Percentiles rank a stretch among this genome's conserved stretches.
phyloP scores from a whole-genome alignment of 129 eudicot species.

The Logfia minima region DNA sequence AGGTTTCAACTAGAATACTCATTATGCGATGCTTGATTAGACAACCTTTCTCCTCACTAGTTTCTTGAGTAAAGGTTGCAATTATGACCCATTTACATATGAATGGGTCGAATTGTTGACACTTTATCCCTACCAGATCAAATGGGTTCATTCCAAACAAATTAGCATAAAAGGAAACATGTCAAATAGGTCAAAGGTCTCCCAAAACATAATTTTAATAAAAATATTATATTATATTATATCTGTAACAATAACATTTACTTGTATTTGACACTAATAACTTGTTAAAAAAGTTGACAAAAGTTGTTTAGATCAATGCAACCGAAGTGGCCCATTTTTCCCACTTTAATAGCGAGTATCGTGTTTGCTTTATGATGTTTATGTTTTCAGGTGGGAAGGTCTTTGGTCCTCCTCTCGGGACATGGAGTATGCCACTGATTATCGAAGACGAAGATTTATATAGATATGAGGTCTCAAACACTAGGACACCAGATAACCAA shows the following conservation, averaged over 20 bases:
- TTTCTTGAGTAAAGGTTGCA: background rate
- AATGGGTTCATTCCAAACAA: background rate
- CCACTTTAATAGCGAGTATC: background rate
- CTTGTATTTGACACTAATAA: background rate
- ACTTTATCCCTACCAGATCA: background rate
- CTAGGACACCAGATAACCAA: constrained; percentile 19
- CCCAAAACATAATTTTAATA: background rate
- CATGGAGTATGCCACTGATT: constrained; percentile 79
- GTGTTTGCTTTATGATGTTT: constrained; percentile 9
- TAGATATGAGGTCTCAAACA: constrained; percentile 38
- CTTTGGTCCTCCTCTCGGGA: constrained; percentile 76
- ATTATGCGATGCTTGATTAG: background rate
- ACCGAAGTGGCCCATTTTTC: background rate
- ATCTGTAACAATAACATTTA: background rate
- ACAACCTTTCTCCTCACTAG: background rate
- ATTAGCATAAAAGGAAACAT: background rate
- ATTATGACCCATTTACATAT: background rate
- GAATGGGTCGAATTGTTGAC: background rate
- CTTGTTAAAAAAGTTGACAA: background rate
- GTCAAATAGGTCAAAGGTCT: background rate
- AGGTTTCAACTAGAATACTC: constrained; percentile 42
- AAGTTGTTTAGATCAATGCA: background rate
- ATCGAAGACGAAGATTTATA: constrained; percentile 72
- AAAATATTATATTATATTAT: background rate
- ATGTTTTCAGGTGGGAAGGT: constrained; percentile 66